Conservation (phyloP, 2,329 filamentous ascomycete genomes). For the Ophiostoma pallidulum region DNA sequence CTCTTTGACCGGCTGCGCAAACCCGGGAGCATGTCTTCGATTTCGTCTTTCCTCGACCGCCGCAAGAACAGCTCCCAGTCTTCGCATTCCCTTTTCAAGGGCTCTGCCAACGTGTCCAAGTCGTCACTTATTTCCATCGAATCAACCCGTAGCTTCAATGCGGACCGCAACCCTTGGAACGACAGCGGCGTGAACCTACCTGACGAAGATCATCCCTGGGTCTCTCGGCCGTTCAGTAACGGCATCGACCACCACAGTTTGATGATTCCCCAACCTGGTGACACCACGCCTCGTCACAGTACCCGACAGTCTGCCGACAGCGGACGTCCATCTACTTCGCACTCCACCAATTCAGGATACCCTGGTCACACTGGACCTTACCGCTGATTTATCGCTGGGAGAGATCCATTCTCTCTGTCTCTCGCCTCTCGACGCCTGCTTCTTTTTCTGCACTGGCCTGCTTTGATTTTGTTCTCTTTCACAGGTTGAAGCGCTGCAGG, state of each 20-base stretch:
- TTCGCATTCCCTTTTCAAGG: slow-evolving; percentile 81
- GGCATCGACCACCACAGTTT: slow-evolving; percentile 55
- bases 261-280: slow-evolving; percentile 61
- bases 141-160: slow-evolving; percentile 79
- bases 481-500: slow-evolving; percentile 2
- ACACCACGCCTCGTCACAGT: slow-evolving; percentile 75
- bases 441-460: slow-evolving; percentile 19
- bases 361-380: slow-evolving; percentile 83
- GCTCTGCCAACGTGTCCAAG: slow-evolving; percentile 82
- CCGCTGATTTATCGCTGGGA: no score
- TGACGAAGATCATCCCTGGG: slow-evolving; percentile 71
- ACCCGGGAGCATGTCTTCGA: slow-evolving; percentile 86
- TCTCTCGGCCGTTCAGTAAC: slow-evolving; percentile 53
- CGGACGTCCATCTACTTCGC: slow-evolving; percentile 85
- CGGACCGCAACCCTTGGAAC: slow-evolving; percentile 96
- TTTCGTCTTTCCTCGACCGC: slow-evolving; percentile 90
- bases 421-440: slow-evolving; percentile 23
- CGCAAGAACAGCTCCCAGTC: slow-evolving; percentile 90
- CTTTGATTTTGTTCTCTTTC: slow-evolving; percentile 15
- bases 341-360: slow-evolving; percentile 95
- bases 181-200: slow-evolving; percentile 91
- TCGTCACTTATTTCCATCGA: slow-evolving; percentile 94
- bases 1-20: slow-evolving; percentile 92
- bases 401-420: slow-evolving; percentile 35
- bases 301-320: slow-evolving; percentile 80